phyloP scores from a whole-genome alignment of 176 grass and related monocot genomes.

The Alopecurus myosuroides region DNA sequence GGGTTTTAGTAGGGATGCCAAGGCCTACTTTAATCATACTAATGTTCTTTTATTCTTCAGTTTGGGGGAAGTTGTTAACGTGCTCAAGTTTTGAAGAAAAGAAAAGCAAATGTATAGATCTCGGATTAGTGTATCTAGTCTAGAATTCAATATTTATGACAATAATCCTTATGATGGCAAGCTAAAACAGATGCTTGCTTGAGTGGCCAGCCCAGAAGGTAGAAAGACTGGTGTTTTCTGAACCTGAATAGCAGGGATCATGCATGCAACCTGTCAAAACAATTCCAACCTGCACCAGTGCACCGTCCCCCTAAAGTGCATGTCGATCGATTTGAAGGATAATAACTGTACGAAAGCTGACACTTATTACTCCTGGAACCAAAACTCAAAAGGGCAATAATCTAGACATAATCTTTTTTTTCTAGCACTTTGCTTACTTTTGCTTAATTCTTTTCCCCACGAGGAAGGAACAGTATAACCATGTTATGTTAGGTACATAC shows the following conservation, averaged over 20 bases:
- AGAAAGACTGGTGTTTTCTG: neutral
- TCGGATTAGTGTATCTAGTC: too few relatives aligned
- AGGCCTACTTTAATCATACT: too few relatives aligned
- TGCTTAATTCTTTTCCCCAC: neutral
- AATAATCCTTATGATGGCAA: too few relatives aligned
- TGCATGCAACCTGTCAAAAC: too few relatives aligned
- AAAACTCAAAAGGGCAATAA: conserved; percentile 19
- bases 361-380: conserved; percentile 3
- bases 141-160: too few relatives aligned
- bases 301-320: neutral
- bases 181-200: neutral
- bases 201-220: neutral
- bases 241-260: neutral
- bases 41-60: too few relatives aligned
- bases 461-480: neutral
- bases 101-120: too few relatives aligned
- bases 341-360: neutral
- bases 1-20: too few relatives aligned
- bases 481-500: neutral
- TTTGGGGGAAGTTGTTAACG: too few relatives aligned
- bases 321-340: neutral
- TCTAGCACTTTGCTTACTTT: neutral
- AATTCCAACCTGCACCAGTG: too few relatives aligned
- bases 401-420: conserved; percentile 5
- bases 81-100: too few relatives aligned